These are phyloP conservation scores for Isatis tinctoria DNA, from an alignment of 345 rosid species.

Conservation along the genomic window DNA sequence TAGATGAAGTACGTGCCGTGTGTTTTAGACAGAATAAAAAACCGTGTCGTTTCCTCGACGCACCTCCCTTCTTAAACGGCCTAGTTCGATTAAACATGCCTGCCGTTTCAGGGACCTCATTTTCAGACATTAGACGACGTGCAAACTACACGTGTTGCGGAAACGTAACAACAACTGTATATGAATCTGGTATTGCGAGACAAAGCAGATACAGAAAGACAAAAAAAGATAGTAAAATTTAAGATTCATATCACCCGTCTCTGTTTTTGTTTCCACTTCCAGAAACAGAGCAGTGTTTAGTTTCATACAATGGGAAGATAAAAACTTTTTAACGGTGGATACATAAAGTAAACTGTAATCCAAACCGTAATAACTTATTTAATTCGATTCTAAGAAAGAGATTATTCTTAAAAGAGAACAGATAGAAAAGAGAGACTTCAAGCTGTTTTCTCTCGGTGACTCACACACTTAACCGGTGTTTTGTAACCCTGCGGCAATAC, in stretches of 20 bases:
- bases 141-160: neutral
- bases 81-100: constrained; percentile 23
- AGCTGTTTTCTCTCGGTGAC: neutral
- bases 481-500: constrained; percentile 91
- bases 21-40: neutral
- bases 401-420: neutral
- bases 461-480: constrained; percentile 71
- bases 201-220: constrained; percentile 10
- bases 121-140: constrained; percentile 12
- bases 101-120: constrained; percentile 30
- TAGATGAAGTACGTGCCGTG: constrained; percentile 19
- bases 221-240: neutral
- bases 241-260: constrained; percentile 14
- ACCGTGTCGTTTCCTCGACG: constrained; percentile 12
- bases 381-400: neutral
- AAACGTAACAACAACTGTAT: neutral
- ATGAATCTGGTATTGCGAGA: neutral
- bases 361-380: constrained; percentile 26
- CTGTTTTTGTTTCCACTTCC: constrained; percentile 21
- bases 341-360: constrained; percentile 33
- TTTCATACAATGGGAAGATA: constrained; percentile 14
- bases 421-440: neutral
- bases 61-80: constrained; percentile 25
- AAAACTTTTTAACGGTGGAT: constrained; percentile 25
- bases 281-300: constrained; percentile 22